Base-by-base conservation (phyloP, 1,284 basidiomycete genomes). In the Lentinus polychrous region DNA sequence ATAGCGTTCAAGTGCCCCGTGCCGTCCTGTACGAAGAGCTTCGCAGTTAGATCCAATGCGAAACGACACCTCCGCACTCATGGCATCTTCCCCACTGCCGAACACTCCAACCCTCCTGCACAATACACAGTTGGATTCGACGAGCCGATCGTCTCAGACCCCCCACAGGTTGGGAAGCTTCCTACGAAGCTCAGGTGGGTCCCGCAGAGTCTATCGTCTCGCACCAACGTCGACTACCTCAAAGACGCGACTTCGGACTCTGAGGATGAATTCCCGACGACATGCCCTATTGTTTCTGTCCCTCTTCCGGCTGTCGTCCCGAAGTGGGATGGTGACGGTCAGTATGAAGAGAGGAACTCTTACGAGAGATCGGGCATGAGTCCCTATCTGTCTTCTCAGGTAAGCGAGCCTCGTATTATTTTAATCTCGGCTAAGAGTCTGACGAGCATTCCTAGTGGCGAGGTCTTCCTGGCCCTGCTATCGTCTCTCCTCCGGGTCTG, bases 11-110 rank as follows among this genome's bases (percentile, higher is more conserved):
- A 69, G 43, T 83, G 82, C 59, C 69, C 69, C 2, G 73, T 72
- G 39, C 71, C 72, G 23, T 70, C 70, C 12, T 85, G 82, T 60
- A 66, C 65, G 18, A 74, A 79, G 53, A 67, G 71, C 11, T 85
- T 85, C 62, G 78, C 76, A 8, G 81, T 83, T 35, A 73, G 73
- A 24, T 82, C 80, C 11, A 85, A 85, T 58, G 75, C 80, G 14
- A 78, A 77, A 54, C 72, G 81, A 39, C 81, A 85, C 60, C 71
- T 78, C 52, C 74, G 76, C 46, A 78, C 72, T 3, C 78, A 81
- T 56, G 72, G 73, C 18, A 67, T 67, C 52, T 60, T 62, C 53
- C 63, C 66, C 6, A 53, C 58, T 24, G 59, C 66, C 39, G 63
- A 63, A 36, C 60, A 63, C 50, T 52, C 53, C 23, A 52, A 43